Evolutionary conservation across 179 eudicot species (phyloP), one percentile per base, ranked within the genome.

Genomic region (Dionaea muscipula): DNA sequence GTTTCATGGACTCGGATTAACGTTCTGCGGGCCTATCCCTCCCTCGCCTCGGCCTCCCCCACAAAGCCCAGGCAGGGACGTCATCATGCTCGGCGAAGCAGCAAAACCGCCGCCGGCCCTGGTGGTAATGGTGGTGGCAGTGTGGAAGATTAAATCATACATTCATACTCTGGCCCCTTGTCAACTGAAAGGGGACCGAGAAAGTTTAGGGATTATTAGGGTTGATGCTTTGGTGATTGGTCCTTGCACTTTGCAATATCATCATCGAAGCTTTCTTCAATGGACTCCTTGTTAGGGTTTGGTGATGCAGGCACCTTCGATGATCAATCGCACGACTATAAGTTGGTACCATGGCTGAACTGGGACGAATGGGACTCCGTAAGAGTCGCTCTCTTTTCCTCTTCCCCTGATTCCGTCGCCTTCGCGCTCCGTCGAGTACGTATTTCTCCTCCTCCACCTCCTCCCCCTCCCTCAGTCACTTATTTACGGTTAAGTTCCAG

Each of bases 351-450:
- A 1, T 90, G 97, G 97, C 57, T 83, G 8, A 81, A 72, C 55
- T 90, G 97, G 97, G 85, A 80, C 14, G 97, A 90, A 40, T 90
- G 97, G 95, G 74, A 74, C 43, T 78, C 58, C 55, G 90, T 90
- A 55, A 72, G 76, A 67, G 66, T 33, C 2, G 78, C 82, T 47
- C 78, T 86, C 46, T 81, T 81, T 67, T 90, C 88, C 14, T 64
- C 81, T 43, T 78, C 79, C 9, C 64, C 81, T 0, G 49, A 60
- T 18, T 68, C 76, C 20, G 44, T 76, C 20, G 45, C 72, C 40
- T 72, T 67, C 18, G 89, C 97, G 53, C 77, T 89, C 3, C 72
- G 51, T 2, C 68, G 86, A 45, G 94, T 86, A 72, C 63, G 52
- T 21, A 19, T 12, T n/a, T 35, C 50, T 26, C 40, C 20, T 49